A percentile compares a stretch with the other conserved stretches of the same genome.
These are phyloP conservation scores for Solanum arcanum DNA, from an alignment of 257 asterid genomes.

Conservation along the genomic window DNA sequence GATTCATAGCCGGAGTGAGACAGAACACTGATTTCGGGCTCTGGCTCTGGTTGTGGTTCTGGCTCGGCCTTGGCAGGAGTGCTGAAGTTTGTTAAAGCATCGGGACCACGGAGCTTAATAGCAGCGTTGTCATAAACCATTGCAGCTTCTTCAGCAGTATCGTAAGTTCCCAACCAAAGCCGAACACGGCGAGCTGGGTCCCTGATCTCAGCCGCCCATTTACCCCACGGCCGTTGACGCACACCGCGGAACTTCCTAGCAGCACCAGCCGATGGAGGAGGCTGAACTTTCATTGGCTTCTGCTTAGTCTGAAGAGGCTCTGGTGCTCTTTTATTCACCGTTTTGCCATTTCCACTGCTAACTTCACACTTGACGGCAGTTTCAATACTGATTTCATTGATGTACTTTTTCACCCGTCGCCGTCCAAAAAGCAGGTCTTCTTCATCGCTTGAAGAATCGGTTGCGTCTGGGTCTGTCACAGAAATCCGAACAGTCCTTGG, in stretches of 20 bases:
- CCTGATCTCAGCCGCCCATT: conserved; percentile 70
- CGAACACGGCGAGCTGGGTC: conserved; percentile 39
- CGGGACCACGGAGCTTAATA: conserved; percentile 50
- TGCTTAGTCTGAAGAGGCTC: conserved; percentile 18
- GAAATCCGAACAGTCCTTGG: conserved; percentile 40
- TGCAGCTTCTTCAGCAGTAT: conserved; percentile 73
- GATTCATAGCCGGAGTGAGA: conserved; percentile 54
- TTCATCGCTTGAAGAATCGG: conserved; percentile 73
- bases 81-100: conserved; percentile 44
- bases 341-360: background rate
- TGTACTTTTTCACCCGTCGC: conserved; percentile 47
- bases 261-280: background rate
- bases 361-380: background rate
- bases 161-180: conserved; percentile 64
- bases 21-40: conserved; percentile 4
- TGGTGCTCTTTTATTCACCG: background rate
- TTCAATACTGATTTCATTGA: conserved; percentile 46
- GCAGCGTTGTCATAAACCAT: conserved; percentile 76
- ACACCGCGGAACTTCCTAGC: conserved; percentile 53
- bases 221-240: conserved; percentile 69
- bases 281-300: conserved; percentile 18
- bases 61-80: conserved; percentile 3
- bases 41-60: background rate
- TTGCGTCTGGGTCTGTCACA: conserved; percentile 68
- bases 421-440: conserved; percentile 35